A percentile compares a stretch with the other conserved stretches of the same genome.
Evolutionary conservation across 2,329 filamentous ascomycete species (phyloP).

Genomic region (Colletotrichum sp.): DNA sequence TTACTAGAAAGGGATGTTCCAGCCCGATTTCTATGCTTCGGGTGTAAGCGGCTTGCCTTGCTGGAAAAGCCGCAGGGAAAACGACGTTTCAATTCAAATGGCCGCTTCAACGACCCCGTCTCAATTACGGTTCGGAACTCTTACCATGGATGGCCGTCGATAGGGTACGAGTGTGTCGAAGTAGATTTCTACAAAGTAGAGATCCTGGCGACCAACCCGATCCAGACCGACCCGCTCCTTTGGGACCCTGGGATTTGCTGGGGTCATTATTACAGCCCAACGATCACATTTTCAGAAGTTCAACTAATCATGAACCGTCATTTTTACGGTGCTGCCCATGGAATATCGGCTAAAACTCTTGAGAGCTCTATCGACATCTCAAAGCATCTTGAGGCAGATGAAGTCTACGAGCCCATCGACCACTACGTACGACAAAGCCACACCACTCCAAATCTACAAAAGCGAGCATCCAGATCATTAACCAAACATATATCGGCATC

Average conservation of each 20-base stretch:
- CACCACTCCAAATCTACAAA: background rate
- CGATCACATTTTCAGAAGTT: background rate
- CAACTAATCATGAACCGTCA: background rate
- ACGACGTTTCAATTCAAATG: too few relatives aligned
- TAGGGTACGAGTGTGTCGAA: too few relatives aligned
- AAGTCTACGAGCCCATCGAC: rapidly evolving
- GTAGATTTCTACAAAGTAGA: too few relatives aligned
- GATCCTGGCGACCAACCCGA: too few relatives aligned
- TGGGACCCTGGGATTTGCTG: too few relatives aligned
- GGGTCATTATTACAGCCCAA: too few relatives aligned
- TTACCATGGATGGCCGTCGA: too few relatives aligned
- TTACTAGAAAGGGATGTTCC: background rate
- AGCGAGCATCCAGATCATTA: rapidly evolving
- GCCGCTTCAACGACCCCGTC: too few relatives aligned
- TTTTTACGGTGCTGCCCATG: rapidly evolving
- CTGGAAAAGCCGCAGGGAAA: background rate
- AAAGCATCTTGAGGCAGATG: rapidly evolving
- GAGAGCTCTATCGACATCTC: background rate
- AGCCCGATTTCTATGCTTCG: background rate
- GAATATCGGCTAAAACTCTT: rapidly evolving
- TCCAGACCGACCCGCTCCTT: too few relatives aligned
- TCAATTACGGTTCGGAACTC: too few relatives aligned
- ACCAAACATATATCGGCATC: background rate
- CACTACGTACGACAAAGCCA: background rate
- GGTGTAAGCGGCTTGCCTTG: rapidly evolving